Evolutionary conservation across 805 yeast genomes (phyloP).

Genomic region (Nakazawaea sp.): DNA sequence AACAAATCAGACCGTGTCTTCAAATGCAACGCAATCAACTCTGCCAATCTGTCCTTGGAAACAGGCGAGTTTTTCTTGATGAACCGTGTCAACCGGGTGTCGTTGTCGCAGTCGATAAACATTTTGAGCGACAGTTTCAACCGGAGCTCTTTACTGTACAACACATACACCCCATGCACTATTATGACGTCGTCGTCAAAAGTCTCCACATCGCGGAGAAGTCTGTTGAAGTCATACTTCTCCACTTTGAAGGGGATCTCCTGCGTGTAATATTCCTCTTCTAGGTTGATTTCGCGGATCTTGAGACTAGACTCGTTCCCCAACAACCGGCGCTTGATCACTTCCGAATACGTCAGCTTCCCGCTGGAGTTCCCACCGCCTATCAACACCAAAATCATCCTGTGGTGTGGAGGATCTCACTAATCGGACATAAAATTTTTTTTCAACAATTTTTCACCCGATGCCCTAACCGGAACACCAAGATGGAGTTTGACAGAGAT

Average conservation of each 20-base stretch:
- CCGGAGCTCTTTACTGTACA: constrained; percentile 54
- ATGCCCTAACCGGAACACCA: too few relatives aligned
- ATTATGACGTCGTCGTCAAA: constrained; percentile 30
- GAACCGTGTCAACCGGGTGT: constrained; percentile 77
- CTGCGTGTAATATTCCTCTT: constrained; percentile 10
- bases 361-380: constrained; percentile 31
- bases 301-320: constrained; percentile 15
- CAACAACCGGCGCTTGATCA: constrained; percentile 21
- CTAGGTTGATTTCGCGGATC: constrained; percentile 19
- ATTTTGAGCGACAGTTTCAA: constrained; percentile 56
- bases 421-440: background rate
- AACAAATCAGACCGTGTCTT: constrained; percentile 7
- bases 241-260: constrained; percentile 33
- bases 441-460: constrained; percentile 13
- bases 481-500: constrained; percentile 55
- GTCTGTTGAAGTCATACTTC: constrained; percentile 24
- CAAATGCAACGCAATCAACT: constrained; percentile 7
- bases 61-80: constrained; percentile 28
- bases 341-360: constrained; percentile 18
- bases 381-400: constrained; percentile 15
- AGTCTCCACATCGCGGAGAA: constrained; percentile 11
- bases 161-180: constrained; percentile 75
- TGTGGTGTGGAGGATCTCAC: background rate
- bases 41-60: background rate
- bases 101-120: constrained; percentile 80